A percentile compares a stretch with the other conserved stretches of the same genome.
Evolutionary conservation across 805 yeast species (phyloP).

Genomic region (Wickerhamiella hasegawae): DNA sequence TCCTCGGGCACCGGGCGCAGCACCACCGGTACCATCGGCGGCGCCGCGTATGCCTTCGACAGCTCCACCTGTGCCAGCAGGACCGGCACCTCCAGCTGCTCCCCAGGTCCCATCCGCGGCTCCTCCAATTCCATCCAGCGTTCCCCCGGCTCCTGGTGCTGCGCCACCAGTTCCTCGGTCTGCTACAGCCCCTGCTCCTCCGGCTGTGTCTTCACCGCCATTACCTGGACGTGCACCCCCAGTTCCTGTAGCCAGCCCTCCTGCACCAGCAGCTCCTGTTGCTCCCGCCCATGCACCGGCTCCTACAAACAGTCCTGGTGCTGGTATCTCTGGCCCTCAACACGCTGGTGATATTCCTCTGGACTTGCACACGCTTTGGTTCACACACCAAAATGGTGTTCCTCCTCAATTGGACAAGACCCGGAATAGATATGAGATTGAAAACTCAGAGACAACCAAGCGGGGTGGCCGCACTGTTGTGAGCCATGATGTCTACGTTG

Average conservation of each 20-base stretch:
- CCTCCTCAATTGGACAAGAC: conserved; percentile 6
- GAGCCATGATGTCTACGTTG: conserved; percentile 50
- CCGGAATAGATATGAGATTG: conserved; percentile 42
- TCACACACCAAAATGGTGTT: conserved; percentile 4
- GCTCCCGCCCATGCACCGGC: conserved; percentile 16
- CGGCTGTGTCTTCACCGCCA: conserved; percentile 6
- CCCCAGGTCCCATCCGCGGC: neutral
- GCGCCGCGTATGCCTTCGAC: conserved; percentile 3
- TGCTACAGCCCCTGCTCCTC: conserved; percentile 3
- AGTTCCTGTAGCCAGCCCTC: conserved; percentile 9
- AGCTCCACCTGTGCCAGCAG: conserved; percentile 5
- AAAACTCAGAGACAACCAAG: conserved; percentile 36
- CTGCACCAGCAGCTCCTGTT: conserved; percentile 10
- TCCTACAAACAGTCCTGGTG: conserved; percentile 6
- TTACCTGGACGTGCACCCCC: conserved; percentile 2
- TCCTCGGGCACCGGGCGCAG: no score
- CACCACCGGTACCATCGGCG: no score
- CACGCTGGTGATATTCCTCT: conserved; percentile 1
- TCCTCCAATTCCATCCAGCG: neutral
- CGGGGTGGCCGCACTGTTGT: conserved; percentile 38
- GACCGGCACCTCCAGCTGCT: neutral
- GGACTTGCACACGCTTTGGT: conserved; percentile 6
- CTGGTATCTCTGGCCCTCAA: neutral
- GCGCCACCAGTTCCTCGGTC: conserved; percentile 13
- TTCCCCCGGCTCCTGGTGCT: neutral